Evolutionary conservation across 192 early-diverging fungal species (phyloP).

Genomic region (Podochytrium sp.): DNA sequence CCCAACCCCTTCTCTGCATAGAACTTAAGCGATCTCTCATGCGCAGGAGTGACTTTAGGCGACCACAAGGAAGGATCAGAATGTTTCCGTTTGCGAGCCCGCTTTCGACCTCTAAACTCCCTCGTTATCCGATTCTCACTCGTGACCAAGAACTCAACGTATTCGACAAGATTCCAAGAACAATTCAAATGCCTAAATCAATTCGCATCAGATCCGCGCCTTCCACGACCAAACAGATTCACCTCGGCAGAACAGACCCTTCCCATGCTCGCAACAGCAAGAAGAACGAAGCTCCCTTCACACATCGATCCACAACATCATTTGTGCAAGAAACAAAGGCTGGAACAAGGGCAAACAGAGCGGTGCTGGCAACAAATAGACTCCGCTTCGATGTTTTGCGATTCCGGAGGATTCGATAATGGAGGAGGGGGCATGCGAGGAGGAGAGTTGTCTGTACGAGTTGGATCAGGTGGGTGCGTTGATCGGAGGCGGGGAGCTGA

Average conservation of each 20-base stretch:
- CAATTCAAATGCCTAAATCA: background rate
- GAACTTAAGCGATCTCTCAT: background rate
- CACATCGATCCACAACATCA: background rate
- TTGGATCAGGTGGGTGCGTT: too few species aligned
- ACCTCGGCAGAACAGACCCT: background rate
- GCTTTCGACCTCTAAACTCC: background rate
- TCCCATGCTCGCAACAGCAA: background rate
- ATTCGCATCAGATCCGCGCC: background rate
- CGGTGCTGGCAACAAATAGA: background rate
- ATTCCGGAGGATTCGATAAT: background rate
- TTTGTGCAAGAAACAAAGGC: background rate
- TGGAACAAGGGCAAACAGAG: background rate
- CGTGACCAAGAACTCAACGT: background rate
- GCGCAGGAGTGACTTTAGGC: too few species aligned
- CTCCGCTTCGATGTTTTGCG: background rate
- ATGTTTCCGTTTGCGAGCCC: background rate
- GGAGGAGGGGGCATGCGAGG: background rate
- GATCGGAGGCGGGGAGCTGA: too few species aligned
- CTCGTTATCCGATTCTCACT: background rate
- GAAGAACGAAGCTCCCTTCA: background rate
- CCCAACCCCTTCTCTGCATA: background rate
- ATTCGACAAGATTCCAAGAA: background rate
- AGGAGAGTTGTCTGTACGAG: background rate
- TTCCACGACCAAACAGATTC: background rate
- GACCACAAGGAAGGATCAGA: background rate